phyloP scores from a whole-genome alignment of 768 basidiomycete species.

The Suillus bovinus region DNA sequence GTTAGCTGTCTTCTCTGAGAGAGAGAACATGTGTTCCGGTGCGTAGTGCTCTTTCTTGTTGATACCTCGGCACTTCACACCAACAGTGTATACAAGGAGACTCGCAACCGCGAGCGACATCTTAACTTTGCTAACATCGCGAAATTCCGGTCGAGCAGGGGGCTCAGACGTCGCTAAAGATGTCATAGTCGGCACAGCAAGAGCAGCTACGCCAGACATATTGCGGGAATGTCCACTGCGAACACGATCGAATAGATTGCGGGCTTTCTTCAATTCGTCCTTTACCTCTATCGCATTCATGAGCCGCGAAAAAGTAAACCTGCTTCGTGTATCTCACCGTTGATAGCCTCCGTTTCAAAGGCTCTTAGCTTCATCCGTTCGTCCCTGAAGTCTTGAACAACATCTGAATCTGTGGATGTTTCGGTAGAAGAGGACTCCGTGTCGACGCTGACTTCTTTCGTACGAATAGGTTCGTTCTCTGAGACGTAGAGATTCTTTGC shows the following conservation, averaged over 20 bases:
- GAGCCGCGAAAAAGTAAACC: not conserved
- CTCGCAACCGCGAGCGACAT: conserved; percentile 76
- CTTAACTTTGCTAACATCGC: conserved; percentile 44
- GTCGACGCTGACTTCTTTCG: conserved; percentile 37
- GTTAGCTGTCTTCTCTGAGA: conserved; percentile 82
- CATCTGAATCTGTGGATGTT: conserved; percentile 35
- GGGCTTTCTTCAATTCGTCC: conserved; percentile 41
- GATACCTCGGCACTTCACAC: conserved; percentile 91
- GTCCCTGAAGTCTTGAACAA: conserved; percentile 24
- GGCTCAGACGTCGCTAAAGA: conserved; percentile 21
- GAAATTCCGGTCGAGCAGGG: conserved; percentile 15
- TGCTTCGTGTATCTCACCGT: conserved; percentile 25
- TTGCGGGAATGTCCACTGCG: conserved; percentile 32
- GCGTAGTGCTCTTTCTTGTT: conserved; percentile 85
- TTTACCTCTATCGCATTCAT: conserved; percentile 33
- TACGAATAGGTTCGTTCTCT: conserved; percentile 34
- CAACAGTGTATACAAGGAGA: conserved; percentile 91
- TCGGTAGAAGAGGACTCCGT: conserved; percentile 45
- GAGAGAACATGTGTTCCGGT: conserved; percentile 87
- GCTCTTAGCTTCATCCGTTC: conserved; percentile 27
- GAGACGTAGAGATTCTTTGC: conserved; percentile 75
- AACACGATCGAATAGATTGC: conserved; percentile 42
- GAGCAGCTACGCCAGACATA: conserved; percentile 16
- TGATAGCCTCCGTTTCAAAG: conserved; percentile 37
- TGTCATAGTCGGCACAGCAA: conserved; percentile 14